Evolutionary conservation across 1,284 basidiomycete genomes (phyloP).

Genomic region (Rugosomyces carneus): DNA sequence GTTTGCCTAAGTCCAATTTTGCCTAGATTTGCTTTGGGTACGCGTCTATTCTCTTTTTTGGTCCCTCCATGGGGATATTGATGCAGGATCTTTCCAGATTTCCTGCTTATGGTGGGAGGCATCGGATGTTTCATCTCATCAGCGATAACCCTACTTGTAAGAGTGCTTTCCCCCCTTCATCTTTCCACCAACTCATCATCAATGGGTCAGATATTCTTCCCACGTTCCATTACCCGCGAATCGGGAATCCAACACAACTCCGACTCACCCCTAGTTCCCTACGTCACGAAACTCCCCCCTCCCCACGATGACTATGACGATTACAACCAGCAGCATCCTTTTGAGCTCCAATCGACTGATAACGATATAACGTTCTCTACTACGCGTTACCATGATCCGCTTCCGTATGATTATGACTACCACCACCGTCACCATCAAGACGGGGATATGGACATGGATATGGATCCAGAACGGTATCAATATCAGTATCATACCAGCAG

Average conservation of each 20-base stretch:
- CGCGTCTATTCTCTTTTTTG: constrained; percentile 13
- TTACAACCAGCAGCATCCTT: not conserved
- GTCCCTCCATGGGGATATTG: not conserved
- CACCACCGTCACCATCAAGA: not conserved
- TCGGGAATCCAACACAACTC: constrained; percentile 45
- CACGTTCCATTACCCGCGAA: constrained; percentile 59
- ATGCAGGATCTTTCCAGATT: constrained; percentile 35
- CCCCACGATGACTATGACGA: constrained; percentile 1
- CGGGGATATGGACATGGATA: not conserved
- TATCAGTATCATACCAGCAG: constrained; percentile 3
- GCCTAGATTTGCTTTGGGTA: constrained; percentile 48
- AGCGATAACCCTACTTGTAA: constrained; percentile 64
- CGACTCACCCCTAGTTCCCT: not conserved
- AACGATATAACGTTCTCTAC: not conserved
- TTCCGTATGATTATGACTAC: not conserved
- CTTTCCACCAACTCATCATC: constrained; percentile 1
- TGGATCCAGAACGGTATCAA: not conserved
- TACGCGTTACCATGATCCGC: not conserved
- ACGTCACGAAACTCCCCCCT: constrained; percentile 1
- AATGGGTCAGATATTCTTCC: constrained; percentile 59
- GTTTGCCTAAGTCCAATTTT: not conserved
- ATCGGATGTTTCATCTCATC: constrained; percentile 71
- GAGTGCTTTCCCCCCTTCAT: constrained; percentile 11
- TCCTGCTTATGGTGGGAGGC: constrained; percentile 59
- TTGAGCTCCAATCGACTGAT: constrained; percentile 4